Evolutionary conservation across 768 basidiomycete species (phyloP), one percentile per base, ranked within the genome.

Genomic region (Plicaturopsis crispa): DNA sequence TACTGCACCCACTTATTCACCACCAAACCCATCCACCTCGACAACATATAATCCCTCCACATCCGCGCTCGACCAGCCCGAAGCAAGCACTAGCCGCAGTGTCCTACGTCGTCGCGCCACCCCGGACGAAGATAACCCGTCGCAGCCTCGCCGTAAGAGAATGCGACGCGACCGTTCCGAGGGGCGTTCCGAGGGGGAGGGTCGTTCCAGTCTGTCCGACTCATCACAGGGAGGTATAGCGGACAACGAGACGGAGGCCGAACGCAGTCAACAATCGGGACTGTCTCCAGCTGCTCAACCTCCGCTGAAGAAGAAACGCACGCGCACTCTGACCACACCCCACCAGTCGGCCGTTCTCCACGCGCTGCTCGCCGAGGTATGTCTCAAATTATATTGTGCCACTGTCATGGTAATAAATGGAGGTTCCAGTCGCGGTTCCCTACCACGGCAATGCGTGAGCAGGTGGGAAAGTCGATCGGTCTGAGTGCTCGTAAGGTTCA

Each of bases 401-500:
- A n/a, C 26, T 28, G 26, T 8, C 14, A 8, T 14, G 14, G 10
- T 14, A 28, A 8, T 28, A 8, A 28, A 28, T 28, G 26, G 26
- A 8, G 10, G 26, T 28, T 14, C 31, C 38, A 92, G 88, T 91
- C 89, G 36, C 83, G 85, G 24, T 91, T 92, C 59, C 88, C 88
- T 4, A 84, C 86, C 3, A 90, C 88, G 3, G 79, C 84, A 7
- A 78, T 84, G 74, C 76, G 88, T 35, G 89, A 91, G 60, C 84
- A 89, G 46, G 87, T 91, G 19, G 88, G 89, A 6, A 76, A 82
- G 17, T 70, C 83, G 24, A 91, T 91, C 48, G 88, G 87, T n/a
- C 62, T 92, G 53, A 89, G 86, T 55, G 86, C 87, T 33, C 75
- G 88, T 28, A 88, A 91, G 66, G 88, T 92, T 3, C 88, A 92